Conservation (phyloP, 2,329 filamentous ascomycete species). For the Colletotrichum orchidophilum region DNA sequence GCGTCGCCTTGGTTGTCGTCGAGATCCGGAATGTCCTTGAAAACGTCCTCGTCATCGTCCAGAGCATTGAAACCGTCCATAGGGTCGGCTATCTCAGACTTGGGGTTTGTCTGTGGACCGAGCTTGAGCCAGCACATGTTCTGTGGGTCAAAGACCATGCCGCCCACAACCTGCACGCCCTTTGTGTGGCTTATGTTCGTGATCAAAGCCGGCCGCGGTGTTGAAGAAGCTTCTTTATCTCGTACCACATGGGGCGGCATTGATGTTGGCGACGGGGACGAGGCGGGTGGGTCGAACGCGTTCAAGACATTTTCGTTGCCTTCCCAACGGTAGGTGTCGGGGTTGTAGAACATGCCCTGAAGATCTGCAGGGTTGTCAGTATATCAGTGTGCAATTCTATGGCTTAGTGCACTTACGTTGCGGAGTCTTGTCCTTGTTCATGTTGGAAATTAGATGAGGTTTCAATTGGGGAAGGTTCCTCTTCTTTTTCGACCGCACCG, state of each 20-base stretch:
- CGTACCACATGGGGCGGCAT: slow-evolving; percentile 53
- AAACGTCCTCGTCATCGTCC: slow-evolving; percentile 91
- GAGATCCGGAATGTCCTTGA: slow-evolving; percentile 93
- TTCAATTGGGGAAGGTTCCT: slow-evolving; percentile 70
- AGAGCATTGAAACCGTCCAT: slow-evolving; percentile 74
- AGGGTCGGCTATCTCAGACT: slow-evolving; percentile 62
- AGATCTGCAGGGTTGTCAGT: slow-evolving; percentile 66
- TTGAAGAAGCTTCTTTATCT: slow-evolving; percentile 64
- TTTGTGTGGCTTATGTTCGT: slow-evolving; percentile 87
- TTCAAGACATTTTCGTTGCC: slow-evolving; percentile 89
- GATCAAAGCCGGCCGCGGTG: slow-evolving; percentile 81
- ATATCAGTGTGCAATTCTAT: not conserved
- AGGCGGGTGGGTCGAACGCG: slow-evolving; percentile 75
- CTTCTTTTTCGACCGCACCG: slow-evolving; percentile 64
- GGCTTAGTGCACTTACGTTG: slow-evolving; percentile 71
- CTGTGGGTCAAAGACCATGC: slow-evolving; percentile 97
- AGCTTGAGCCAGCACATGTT: slow-evolving; percentile 98
- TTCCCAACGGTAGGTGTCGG: slow-evolving; percentile 88
- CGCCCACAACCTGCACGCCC: slow-evolving; percentile 92
- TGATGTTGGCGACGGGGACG: slow-evolving; percentile 63
- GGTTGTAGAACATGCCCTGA: slow-evolving; percentile 97
- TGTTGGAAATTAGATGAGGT: slow-evolving; percentile 88
- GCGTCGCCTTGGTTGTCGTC: slow-evolving; percentile 71
- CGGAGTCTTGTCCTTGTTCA: slow-evolving; percentile 76
- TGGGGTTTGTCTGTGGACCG: slow-evolving; percentile 56